Conservation (phyloP, 768 basidiomycete genomes). For the Pleurotus platypus region DNA sequence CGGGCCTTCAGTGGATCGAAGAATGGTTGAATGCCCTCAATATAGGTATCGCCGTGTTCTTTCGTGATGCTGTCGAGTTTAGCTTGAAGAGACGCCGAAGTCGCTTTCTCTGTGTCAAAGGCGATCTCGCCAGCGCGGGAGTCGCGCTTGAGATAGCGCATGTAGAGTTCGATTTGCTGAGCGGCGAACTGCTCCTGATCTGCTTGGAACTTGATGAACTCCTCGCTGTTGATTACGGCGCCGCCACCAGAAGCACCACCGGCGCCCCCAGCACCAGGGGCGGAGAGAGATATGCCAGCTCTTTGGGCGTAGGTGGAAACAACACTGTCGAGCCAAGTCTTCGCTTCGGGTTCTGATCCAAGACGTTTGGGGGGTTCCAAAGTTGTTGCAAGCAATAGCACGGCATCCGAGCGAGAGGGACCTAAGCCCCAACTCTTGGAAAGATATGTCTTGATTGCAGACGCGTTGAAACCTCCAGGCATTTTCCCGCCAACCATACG, state of each 20-base stretch:
- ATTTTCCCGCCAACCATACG: constrained; percentile 89
- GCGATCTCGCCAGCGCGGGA: constrained; percentile 89
- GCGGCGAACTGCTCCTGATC: constrained; percentile 90
- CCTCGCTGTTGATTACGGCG: constrained; percentile 94
- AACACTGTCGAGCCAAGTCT: constrained; percentile 87
- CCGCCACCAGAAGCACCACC: constrained; percentile 68
- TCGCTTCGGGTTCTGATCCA: constrained; percentile 86
- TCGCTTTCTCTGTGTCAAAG: constrained; percentile 83
- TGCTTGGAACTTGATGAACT: constrained; percentile 93
- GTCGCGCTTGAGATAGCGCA: constrained; percentile 94
- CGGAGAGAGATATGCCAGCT: constrained; percentile 78
- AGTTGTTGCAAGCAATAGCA: constrained; percentile 86
- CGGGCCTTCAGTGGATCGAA: constrained; percentile 97
- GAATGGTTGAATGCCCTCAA: constrained; percentile 91
- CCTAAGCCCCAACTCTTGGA: constrained; percentile 97
- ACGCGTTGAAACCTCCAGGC: constrained; percentile 97
- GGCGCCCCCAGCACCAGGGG: constrained; percentile 60
- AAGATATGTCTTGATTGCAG: constrained; percentile 85
- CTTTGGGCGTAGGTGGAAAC: constrained; percentile 85
- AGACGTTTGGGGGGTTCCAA: constrained; percentile 94
- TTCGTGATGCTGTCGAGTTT: constrained; percentile 83
- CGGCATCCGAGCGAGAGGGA: constrained; percentile 81
- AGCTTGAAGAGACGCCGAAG: constrained; percentile 66
- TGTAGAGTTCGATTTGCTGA: constrained; percentile 93
- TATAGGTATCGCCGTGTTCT: constrained; percentile 92